Base-by-base conservation (phyloP, 441 rosid genomes). In the Aleurites moluccanus region DNA sequence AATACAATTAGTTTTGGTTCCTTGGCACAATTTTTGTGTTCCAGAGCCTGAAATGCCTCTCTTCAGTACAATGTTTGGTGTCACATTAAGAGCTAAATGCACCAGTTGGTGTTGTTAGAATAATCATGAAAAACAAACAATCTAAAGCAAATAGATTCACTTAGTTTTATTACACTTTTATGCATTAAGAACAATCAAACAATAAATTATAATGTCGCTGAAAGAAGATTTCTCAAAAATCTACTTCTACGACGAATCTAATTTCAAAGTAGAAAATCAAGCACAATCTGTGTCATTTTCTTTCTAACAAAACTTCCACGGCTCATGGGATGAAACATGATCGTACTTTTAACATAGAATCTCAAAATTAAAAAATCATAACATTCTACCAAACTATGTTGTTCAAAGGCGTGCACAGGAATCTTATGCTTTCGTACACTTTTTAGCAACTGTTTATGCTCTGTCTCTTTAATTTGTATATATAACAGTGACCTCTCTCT, bases 381-480 rank as follows among this genome's bases (percentile, higher is more conserved):
- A 44, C 14, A 10, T 44, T 9, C 47, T 11, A 10, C 14, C 47
- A 11, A 42, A 42, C 45, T 42, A 42, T 8, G 13, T 42, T 35
- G 40, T 35, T 35, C 40, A 35, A 35, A 35, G 40, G 40, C 5
- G 40, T 35, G 40, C 5, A 35, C 45, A 42, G 13, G 10, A 11
- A 42, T 42, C 45, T 42, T 42, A 42, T 42, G 11, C 11, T 42
- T 49, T 9, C 6, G 3, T 18, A 49, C 53, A 49, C 6, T 49
- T 16, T 15, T 23, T 59, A 59, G 16, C 62, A 3, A 50, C 35
- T 44, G n/a, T 21, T 44, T 21, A 21, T 66, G 25, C 70, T 42
- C 47, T 28, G 30, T 20, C 69, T 65, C 69, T 65, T 50, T 65
- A 21, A 21, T 18, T 65, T 65, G 38, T 28, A 47, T 67, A 67